Evolutionary conservation across 2,329 filamentous ascomycete species (phyloP).

Genomic region (Diplodia sapinea): DNA sequence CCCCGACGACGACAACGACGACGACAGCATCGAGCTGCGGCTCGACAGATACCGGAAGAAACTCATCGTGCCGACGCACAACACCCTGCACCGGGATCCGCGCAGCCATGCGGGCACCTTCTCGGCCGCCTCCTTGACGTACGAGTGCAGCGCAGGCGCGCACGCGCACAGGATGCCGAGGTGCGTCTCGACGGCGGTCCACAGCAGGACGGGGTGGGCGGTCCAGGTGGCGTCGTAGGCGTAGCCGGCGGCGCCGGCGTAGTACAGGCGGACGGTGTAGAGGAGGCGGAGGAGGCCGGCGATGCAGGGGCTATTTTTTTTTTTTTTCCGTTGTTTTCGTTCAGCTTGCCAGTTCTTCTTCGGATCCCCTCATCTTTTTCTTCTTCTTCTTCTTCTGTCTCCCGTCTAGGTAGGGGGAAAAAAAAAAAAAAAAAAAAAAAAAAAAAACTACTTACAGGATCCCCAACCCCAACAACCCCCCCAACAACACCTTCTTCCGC

Average conservation of each 20-base stretch:
- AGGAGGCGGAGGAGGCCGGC: conserved; percentile 46
- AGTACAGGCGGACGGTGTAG: conserved; percentile 44
- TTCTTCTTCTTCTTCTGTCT: neutral
- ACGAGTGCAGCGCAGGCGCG: conserved; percentile 52
- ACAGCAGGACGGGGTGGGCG: conserved; percentile 48
- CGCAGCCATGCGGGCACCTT: neutral
- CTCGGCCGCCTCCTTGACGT: conserved; percentile 36
- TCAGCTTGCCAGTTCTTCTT: no score
- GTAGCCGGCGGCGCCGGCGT: conserved; percentile 37
- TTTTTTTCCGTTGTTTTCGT: no score
- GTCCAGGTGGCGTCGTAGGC: conserved; percentile 51
- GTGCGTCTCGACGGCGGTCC: conserved; percentile 51
- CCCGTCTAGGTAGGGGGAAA: no score
- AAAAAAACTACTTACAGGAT: conserved; percentile 44
- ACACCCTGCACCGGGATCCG: no score
- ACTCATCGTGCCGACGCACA: neutral
- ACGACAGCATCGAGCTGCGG: neutral
- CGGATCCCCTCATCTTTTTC: no score
- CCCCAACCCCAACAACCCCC: conserved; percentile 53
- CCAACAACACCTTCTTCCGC: conserved; percentile 53
- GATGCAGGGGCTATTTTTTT: conserved; percentile 40
- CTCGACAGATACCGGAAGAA: neutral
- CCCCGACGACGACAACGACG: neutral
- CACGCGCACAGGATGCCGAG: conserved; percentile 52
- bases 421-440: neutral